Evolutionary conservation across 2,329 filamentous ascomycete genomes (phyloP).

Genomic region (Cladosporium sp.): DNA sequence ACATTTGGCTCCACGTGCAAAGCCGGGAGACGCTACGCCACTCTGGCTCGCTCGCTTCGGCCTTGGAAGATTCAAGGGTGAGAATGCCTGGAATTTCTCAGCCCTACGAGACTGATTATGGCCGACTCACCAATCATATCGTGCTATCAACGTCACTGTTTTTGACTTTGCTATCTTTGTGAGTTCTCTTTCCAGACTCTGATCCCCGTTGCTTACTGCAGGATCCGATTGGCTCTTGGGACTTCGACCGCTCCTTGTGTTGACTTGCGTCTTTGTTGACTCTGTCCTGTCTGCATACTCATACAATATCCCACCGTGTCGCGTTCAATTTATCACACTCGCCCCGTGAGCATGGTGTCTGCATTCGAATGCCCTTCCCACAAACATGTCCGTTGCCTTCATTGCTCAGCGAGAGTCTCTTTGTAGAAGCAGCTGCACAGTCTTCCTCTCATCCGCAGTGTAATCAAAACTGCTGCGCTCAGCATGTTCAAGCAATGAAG

Average conservation of each 20-base stretch:
- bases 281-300: no score
- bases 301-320: no score
- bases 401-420: not conserved
- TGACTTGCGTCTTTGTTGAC: not conserved
- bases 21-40: not conserved
- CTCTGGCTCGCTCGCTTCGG: no score
- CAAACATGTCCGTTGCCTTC: no score
- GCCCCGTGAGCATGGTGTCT: not conserved
- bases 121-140: not conserved
- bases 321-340: no score
- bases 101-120: not conserved
- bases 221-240: no score
- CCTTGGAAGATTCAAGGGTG: not conserved
- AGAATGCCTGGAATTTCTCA: not conserved
- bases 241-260: not conserved
- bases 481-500: constrained; percentile 1
- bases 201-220: not conserved
- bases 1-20: not conserved
- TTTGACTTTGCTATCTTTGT: not conserved
- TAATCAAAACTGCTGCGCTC: not conserved
- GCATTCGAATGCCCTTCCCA: not conserved
- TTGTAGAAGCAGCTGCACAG: not conserved
- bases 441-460: not conserved
- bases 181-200: not conserved
- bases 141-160: not conserved